Evolutionary conservation across 1,284 basidiomycete species (phyloP).

Genomic region (Ustilago crameri): DNA sequence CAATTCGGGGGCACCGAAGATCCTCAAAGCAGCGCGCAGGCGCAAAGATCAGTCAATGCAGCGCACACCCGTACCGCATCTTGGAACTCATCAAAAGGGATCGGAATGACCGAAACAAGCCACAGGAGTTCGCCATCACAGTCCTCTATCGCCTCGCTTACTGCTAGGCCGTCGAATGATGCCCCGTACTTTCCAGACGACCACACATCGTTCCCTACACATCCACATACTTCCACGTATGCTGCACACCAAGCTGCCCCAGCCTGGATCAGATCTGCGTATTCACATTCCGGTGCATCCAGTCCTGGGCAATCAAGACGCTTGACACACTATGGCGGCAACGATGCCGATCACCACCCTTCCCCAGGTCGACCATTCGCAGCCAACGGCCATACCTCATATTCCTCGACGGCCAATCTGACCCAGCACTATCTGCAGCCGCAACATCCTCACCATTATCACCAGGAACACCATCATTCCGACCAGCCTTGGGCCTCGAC

Average conservation of each 20-base stretch:
- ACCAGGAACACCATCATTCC: conserved; percentile 7
- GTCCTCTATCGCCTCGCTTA: conserved; percentile 7
- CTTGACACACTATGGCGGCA: conserved; percentile 5
- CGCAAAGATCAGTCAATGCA: neutral
- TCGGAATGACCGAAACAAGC: neutral
- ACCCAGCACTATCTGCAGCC: conserved; percentile 17
- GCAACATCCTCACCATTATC: conserved; percentile 13
- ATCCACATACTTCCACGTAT: neutral
- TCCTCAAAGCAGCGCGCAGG: too few species aligned
- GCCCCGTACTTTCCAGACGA: conserved; percentile 10
- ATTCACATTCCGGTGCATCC: conserved; percentile 1
- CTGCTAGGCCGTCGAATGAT: conserved; percentile 10
- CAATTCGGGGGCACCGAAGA: neutral
- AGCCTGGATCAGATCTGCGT: conserved; percentile 10
- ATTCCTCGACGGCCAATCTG: conserved; percentile 6
- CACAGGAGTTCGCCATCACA: conserved; percentile 7
- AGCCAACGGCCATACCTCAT: neutral
- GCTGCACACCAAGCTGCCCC: conserved; percentile 1
- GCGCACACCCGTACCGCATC: neutral
- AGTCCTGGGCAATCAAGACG: conserved; percentile 7
- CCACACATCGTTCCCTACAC: neutral
- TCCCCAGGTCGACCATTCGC: conserved; percentile 1
- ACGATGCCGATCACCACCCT: neutral
- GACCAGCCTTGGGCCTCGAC: conserved; percentile 14
- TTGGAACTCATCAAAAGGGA: neutral